phyloP scores from a whole-genome alignment of 768 basidiomycete species.

The Hebeloma cylindrosporum region DNA sequence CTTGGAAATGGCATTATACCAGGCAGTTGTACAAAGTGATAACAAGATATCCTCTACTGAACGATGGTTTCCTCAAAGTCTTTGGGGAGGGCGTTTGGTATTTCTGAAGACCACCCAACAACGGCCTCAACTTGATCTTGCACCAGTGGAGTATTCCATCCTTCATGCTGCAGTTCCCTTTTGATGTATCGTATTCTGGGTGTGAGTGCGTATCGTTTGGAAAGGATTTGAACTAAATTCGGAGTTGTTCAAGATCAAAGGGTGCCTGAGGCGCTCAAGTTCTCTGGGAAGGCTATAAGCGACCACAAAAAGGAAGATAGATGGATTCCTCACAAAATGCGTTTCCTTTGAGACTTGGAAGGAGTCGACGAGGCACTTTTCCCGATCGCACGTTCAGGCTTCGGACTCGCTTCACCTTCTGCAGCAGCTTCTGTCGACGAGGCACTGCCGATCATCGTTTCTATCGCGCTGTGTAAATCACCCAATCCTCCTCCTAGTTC shows the following conservation, averaged over 20 bases:
- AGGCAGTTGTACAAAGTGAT: too few species aligned
- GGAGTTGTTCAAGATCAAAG: constrained; percentile 64
- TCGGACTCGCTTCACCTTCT: constrained; percentile 19
- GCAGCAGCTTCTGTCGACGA: constrained; percentile 14
- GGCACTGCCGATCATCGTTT: constrained; percentile 17
- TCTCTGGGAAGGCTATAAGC: constrained; percentile 40
- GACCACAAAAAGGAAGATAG: constrained; percentile 3
- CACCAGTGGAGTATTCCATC: too few species aligned
- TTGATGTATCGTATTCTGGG: constrained; percentile 62
- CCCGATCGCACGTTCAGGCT: constrained; percentile 54
- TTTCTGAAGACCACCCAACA: too few species aligned
- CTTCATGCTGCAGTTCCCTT: neutral
- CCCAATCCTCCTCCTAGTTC: constrained; percentile 52
- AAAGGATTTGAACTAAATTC: constrained; percentile 72
- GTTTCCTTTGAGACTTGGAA: constrained; percentile 63
- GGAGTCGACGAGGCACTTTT: constrained; percentile 61
- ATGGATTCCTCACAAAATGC: constrained; percentile 54
- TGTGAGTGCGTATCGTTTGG: constrained; percentile 75
- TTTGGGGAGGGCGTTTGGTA: too few species aligned
- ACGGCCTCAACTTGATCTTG: too few species aligned
- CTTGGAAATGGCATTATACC: too few species aligned
- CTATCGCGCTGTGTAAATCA: constrained; percentile 48
- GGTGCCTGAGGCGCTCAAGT: constrained; percentile 66
- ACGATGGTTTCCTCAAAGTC: too few species aligned
- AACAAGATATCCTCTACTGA: too few species aligned